phyloP scores from a whole-genome alignment of 2,329 filamentous ascomycete species.

The Phyllosticta citribraziliensis region DNA sequence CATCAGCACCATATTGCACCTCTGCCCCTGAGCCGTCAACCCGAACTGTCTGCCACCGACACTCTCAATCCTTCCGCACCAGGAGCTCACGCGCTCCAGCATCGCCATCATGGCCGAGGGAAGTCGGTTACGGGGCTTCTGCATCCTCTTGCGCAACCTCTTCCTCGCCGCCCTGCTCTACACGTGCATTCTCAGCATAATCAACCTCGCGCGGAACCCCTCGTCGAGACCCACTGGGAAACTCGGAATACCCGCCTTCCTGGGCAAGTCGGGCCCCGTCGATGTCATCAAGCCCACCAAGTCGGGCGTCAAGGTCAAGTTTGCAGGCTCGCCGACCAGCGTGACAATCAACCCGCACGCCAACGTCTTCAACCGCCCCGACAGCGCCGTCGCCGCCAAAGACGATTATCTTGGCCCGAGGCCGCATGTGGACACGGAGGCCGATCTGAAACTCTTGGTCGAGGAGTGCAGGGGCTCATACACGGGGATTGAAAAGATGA shows the following conservation, averaged over 20 bases:
- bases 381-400: slow-evolving; percentile 39
- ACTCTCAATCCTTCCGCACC: background rate
- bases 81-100: background rate
- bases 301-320: slow-evolving; percentile 32
- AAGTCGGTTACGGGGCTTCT: slow-evolving; percentile 22
- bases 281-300: slow-evolving; percentile 33
- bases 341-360: slow-evolving; percentile 42
- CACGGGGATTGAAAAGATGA: slow-evolving; percentile 45
- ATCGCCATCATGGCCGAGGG: slow-evolving; percentile 24
- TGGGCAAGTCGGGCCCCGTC: slow-evolving; percentile 31
- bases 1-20: background rate
- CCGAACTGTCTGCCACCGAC: background rate
- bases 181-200: slow-evolving; percentile 30
- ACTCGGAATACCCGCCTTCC: slow-evolving; percentile 31
- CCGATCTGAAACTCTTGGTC: slow-evolving; percentile 42
- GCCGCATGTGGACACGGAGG: slow-evolving; percentile 44
- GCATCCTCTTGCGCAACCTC: slow-evolving; percentile 34
- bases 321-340: slow-evolving; percentile 30
- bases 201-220: slow-evolving; percentile 33
- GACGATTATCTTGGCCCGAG: slow-evolving; percentile 44
- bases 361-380: slow-evolving; percentile 45
- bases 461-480: slow-evolving; percentile 45
- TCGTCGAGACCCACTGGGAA: slow-evolving; percentile 30
- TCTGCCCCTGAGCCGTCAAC: background rate
- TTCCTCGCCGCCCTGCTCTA: slow-evolving; percentile 34